phyloP scores from a whole-genome alignment of 306 rosid species.

The Corylus avellana region DNA sequence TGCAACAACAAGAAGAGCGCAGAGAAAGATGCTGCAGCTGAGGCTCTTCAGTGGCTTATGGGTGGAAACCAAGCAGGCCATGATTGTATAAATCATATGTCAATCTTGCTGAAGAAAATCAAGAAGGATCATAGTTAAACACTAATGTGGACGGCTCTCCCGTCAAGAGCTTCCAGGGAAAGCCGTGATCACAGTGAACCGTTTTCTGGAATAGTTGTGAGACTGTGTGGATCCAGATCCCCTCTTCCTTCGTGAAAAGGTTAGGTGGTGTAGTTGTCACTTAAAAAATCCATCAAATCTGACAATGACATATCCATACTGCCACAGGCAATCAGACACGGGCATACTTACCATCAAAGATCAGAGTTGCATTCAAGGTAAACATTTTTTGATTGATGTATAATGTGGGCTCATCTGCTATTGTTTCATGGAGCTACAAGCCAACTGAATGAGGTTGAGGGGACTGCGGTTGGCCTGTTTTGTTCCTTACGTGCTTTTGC shows the following conservation, averaged over 20 bases:
- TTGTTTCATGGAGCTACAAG: not conserved
- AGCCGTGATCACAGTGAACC: not conserved
- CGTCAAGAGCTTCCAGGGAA: slow-evolving; percentile 1
- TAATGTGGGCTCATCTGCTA: not conserved
- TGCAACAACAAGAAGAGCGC: slow-evolving; percentile 89
- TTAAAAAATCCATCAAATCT: not conserved
- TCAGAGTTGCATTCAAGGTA: slow-evolving; percentile 6
- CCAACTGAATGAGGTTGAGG: slow-evolving; percentile 2
- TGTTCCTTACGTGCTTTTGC: slow-evolving; percentile 9
- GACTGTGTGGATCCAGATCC: not conserved
- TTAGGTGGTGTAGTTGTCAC: not conserved
- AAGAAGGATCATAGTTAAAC: slow-evolving; percentile 64
- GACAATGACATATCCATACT: not conserved
- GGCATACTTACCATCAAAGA: slow-evolving; percentile 6
- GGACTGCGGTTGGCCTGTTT: slow-evolving; percentile 10
- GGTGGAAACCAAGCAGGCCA: slow-evolving; percentile 59
- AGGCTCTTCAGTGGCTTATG: slow-evolving; percentile 87
- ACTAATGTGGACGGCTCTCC: not conserved
- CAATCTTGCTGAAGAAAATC: slow-evolving; percentile 78
- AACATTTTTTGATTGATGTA: not conserved
- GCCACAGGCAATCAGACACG: not conserved
- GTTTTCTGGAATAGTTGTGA: not conserved
- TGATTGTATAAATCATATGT: slow-evolving; percentile 64
- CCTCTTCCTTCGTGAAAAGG: not conserved
- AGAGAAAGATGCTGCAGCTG: slow-evolving; percentile 95